Conservation (phyloP, 345 rosid genomes). For the Populus simonii region DNA sequence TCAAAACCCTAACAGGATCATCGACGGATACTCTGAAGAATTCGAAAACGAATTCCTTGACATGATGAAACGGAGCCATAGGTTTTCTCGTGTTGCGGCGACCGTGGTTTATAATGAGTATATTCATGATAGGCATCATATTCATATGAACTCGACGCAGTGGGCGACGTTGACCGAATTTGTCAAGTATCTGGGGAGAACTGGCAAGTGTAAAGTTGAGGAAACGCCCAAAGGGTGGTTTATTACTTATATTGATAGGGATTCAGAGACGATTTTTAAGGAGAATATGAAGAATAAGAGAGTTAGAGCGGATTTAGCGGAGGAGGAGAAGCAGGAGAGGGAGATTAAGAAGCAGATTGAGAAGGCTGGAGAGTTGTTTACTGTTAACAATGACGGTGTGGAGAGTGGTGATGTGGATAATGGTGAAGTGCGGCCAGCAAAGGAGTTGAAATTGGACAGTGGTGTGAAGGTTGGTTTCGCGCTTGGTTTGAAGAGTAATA, state of each 20-base stretch:
- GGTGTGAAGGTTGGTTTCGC: constrained; percentile 75
- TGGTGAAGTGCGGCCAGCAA: constrained; percentile 14
- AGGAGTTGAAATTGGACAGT: constrained; percentile 48
- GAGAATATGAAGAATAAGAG: constrained; percentile 88
- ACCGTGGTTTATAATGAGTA: constrained; percentile 95
- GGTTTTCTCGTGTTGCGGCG: constrained; percentile 87
- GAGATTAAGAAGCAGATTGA: constrained; percentile 80
- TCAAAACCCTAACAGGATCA: constrained; percentile 66
- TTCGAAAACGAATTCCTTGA: constrained; percentile 71
- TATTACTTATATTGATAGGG: constrained; percentile 82
- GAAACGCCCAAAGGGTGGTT: constrained; percentile 99
- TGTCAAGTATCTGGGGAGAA: constrained; percentile 67
- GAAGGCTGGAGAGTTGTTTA: constrained; percentile 48
- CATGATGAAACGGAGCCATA: constrained; percentile 77
- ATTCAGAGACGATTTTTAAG: constrained; percentile 75
- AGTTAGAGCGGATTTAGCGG: constrained; percentile 63
- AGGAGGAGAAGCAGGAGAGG: constrained; percentile 91
- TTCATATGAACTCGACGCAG: constrained; percentile 87
- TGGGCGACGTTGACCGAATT: constrained; percentile 97
- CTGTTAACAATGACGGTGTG: not conserved
- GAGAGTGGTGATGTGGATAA: constrained; percentile 14
- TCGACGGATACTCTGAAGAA: constrained; percentile 89
- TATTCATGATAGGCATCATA: constrained; percentile 78
- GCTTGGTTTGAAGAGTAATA: constrained; percentile 39
- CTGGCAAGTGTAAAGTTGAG: constrained; percentile 91